These are phyloP conservation scores for Ascoidea asiatica DNA, from an alignment of 805 yeast species.

Conservation along the genomic window DNA sequence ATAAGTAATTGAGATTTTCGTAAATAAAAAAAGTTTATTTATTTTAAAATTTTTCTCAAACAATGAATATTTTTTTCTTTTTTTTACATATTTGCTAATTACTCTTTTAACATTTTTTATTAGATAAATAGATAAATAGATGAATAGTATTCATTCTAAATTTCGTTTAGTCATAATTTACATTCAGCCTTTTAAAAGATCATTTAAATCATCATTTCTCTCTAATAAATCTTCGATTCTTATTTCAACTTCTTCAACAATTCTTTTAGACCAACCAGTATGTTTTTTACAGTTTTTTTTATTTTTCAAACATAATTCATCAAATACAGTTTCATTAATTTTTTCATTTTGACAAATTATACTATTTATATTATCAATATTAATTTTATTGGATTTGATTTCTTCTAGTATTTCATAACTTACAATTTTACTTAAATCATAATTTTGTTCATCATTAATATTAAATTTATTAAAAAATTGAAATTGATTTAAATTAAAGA, in stretches of 20 bases:
- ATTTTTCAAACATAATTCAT: conserved; percentile 30
- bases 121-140: no score
- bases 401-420: conserved; percentile 11
- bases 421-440: conserved; percentile 10
- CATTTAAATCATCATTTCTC: no score
- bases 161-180: no score
- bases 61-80: no score
- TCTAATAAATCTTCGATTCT: conserved; percentile 2
- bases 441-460: conserved; percentile 4
- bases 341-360: conserved; percentile 2
- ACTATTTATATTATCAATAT: not conserved
- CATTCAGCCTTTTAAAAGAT: no score
- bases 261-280: conserved; percentile 30
- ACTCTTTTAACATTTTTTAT: no score
- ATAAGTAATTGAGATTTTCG: no score
- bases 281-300: conserved; percentile 44
- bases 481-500: conserved; percentile 10
- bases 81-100: no score
- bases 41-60: no score
- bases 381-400: not conserved
- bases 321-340: conserved; percentile 2
- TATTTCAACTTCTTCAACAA: conserved; percentile 5
- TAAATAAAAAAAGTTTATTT: no score
- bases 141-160: no score
- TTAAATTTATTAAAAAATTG: conserved; percentile 3